Evolutionary conservation across 2,329 filamentous ascomycete species (phyloP), one percentile per base, ranked within the genome.

Genomic region (Aschersonia sp.): DNA sequence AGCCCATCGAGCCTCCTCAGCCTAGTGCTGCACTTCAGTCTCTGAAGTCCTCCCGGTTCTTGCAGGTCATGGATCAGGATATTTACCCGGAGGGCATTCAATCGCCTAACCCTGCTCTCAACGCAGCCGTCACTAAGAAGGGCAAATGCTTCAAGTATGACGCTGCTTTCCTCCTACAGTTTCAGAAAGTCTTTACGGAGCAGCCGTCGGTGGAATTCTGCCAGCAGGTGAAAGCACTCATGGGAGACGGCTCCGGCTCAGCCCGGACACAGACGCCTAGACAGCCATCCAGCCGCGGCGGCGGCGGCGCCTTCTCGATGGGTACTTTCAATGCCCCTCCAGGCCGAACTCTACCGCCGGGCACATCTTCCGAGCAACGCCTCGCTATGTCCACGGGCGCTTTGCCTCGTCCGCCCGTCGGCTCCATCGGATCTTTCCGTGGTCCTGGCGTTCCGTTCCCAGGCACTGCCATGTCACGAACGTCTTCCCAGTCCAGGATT

Each of bases 161-260:
- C 67, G 86, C 89, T 58, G 83, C 84, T 57, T 98, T 98, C 73
- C 71, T 98, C 67, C 74, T 98, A 32, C 92, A 98, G 62, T 98
- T 98, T 74, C 87, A 95, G 69, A 79, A 79, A 57, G 87, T 95
- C 22, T 98, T 95, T 69, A 94, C 87, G 52, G 92, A 98, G 72
- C 94, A 95, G 69, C 92, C 92, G 11, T 94, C 88, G 1, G 66
- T 89, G 42, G 90, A 97, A 60, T 98, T 95, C 79, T 85, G 94
- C 60, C 75, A 83, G 54, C 89, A 92, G 59, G 81, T 98, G 75
- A 90, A 76, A 82, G 84, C 67, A 74, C 83, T 71, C 65, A 81
- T 98, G 54, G 90, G 90, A 49, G 89, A 95, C 54, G 80, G 77
- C 50, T 66, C 71, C 45, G 68, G 86, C 67, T 71, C 83, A 65